Percentiles rank a stretch among this genome's conserved stretches.
These are phyloP conservation scores for Chaetomiaceae sp. DNA, from an alignment of 2,329 filamentous ascomycete species.

Conservation along the genomic window DNA sequence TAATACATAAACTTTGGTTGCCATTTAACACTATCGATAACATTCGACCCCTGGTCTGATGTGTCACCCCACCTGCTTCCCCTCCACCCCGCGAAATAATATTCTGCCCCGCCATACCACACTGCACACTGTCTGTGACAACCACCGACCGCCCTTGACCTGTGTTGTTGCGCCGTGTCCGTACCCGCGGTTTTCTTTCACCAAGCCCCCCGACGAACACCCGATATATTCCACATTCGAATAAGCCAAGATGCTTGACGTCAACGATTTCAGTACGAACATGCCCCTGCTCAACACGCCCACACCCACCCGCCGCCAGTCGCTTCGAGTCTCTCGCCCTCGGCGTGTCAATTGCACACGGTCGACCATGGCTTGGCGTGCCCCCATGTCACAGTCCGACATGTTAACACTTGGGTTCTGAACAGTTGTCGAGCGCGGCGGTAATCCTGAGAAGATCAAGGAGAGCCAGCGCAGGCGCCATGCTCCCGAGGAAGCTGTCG, in stretches of 20 bases:
- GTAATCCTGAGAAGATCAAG: constrained; percentile 85
- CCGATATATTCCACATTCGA: not conserved
- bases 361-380: constrained; percentile 9
- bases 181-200: not conserved
- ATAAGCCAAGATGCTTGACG: constrained; percentile 59
- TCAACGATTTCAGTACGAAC: constrained; percentile 61
- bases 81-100: constrained; percentile 26
- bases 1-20: no score
- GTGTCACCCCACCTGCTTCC: constrained; percentile 22
- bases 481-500: constrained; percentile 77
- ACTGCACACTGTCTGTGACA: constrained; percentile 20
- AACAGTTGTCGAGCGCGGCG: constrained; percentile 70
- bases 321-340: not conserved
- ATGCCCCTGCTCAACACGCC: not conserved
- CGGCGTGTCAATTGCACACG: constrained; percentile 5
- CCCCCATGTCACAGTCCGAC: not conserved
- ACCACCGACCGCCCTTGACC: not conserved
- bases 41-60: constrained; percentile 5
- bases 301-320: not conserved
- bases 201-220: not conserved
- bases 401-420: constrained; percentile 10
- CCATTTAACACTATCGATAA: constrained; percentile 16
- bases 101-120: constrained; percentile 27
- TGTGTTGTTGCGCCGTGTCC: not conserved
- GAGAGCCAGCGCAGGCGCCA: constrained; percentile 82